Conservation (phyloP, 176 grass and related monocot genomes). For the Cenchrus fungigraminus region DNA sequence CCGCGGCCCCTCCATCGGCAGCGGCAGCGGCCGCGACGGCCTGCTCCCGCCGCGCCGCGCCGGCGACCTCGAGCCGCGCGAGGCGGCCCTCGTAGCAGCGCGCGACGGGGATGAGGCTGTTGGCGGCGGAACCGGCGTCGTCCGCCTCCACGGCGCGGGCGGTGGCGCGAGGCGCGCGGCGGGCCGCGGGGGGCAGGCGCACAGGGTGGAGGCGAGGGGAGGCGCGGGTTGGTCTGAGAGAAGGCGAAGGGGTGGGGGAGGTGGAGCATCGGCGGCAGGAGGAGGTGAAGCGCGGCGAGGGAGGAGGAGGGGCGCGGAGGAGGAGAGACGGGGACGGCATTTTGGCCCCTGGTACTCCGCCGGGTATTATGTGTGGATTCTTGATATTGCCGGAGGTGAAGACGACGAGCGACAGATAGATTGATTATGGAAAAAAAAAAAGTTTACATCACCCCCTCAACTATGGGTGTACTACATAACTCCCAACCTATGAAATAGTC, state of each 20-base stretch:
- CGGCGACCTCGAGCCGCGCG: conserved; percentile 62
- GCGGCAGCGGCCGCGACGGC: conserved; percentile 70
- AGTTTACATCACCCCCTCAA: too few species aligned
- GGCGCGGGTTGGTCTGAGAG: not conserved
- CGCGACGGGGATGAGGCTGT: conserved; percentile 47
- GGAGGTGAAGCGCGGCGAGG: not conserved
- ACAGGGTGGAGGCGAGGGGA: not conserved
- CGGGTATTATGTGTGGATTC: not conserved
- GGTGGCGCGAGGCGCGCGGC: not conserved
- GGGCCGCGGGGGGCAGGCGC: not conserved
- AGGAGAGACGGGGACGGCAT: conserved; percentile 42
- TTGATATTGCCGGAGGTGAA: conserved; percentile 12
- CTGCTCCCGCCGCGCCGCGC: conserved; percentile 59
- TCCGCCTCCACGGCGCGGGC: not conserved
- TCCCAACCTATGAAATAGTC: too few species aligned
- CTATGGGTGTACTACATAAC: too few species aligned
- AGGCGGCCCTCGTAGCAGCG: conserved; percentile 77
- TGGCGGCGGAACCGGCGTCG: not conserved
- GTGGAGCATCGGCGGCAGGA: not conserved
- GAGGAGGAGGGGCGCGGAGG: conserved; percentile 28
- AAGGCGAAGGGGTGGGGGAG: not conserved
- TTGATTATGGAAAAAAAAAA: too few species aligned
- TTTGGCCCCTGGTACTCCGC: not conserved
- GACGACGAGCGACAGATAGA: not conserved
- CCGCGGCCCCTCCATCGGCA: conserved; percentile 55